Percentiles rank a stretch among this genome's conserved stretches.
phyloP scores from a whole-genome alignment of 192 early-diverging fungal genomes.

The Rhizophagus clarus region DNA sequence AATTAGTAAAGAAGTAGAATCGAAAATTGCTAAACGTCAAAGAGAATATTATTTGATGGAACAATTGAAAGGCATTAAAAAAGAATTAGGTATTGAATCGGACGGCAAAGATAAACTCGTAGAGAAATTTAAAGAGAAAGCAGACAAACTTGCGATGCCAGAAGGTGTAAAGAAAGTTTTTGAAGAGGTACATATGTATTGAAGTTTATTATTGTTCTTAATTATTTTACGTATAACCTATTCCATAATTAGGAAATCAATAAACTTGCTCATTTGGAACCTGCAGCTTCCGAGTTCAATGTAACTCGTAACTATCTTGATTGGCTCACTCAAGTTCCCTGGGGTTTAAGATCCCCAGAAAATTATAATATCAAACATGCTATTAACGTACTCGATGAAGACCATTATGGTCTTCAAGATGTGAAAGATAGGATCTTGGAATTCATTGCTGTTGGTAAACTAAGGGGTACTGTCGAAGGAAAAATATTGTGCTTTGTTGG shows the following conservation, averaged over 20 bases:
- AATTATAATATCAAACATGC: conserved; percentile 94
- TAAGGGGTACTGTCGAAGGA: conserved; percentile 95
- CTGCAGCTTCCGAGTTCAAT: conserved; percentile 96
- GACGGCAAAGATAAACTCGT: conserved; percentile 99
- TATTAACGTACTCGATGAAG: conserved; percentile 89
- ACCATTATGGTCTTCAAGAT: conserved; percentile 99
- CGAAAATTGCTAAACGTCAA: conserved; percentile 95
- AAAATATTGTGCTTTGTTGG: conserved; percentile 99
- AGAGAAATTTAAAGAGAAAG: conserved; percentile 90
- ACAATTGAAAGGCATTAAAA: conserved; percentile 99
- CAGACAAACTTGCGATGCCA: conserved; percentile 84
- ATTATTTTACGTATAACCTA: neutral
- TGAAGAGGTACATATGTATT: conserved; percentile 66
- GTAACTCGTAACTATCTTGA: conserved; percentile 99
- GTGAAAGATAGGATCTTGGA: conserved; percentile 99
- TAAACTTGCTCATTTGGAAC: conserved; percentile 92
- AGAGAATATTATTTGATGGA: conserved; percentile 99
- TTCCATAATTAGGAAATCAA: conserved; percentile 68
- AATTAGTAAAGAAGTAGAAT: conserved; percentile 96
- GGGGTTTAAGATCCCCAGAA: conserved; percentile 88
- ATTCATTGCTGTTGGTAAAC: conserved; percentile 97
- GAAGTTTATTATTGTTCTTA: neutral
- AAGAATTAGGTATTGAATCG: conserved; percentile 95
- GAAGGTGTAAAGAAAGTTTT: conserved; percentile 91
- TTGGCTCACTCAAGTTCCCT: conserved; percentile 97